Evolutionary conservation across 2,329 filamentous ascomycete genomes (phyloP).

Genomic region (Daldinia sp.): DNA sequence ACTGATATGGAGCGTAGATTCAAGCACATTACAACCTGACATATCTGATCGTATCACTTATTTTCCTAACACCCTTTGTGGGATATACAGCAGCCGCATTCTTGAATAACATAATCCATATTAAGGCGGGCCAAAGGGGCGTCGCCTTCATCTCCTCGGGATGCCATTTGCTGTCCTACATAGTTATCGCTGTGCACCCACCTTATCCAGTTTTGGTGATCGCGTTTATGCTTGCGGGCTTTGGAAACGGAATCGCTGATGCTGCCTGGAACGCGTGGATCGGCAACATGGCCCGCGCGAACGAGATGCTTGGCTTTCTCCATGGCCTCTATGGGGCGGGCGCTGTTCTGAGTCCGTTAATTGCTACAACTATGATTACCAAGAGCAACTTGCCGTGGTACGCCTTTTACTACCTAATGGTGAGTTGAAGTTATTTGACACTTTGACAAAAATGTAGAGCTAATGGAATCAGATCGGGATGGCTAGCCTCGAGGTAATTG

Average conservation of each 20-base stretch:
- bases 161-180: conserved; percentile 70
- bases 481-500: conserved; percentile 62
- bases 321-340: conserved; percentile 75
- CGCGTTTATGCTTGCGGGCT: conserved; percentile 71
- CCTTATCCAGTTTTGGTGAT: conserved; percentile 73
- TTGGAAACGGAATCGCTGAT: conserved; percentile 73
- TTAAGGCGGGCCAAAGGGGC: conserved; percentile 67
- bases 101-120: conserved; percentile 55
- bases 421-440: conserved; percentile 48
- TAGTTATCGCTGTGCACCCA: conserved; percentile 70
- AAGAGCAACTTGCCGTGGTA: conserved; percentile 71
- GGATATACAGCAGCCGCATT: conserved; percentile 57
- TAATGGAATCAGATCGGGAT: conserved; percentile 55
- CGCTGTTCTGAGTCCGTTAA: conserved; percentile 72
- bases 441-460: not conserved
- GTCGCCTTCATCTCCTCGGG: conserved; percentile 67
- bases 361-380: conserved; percentile 75
- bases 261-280: conserved; percentile 64
- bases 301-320: conserved; percentile 73
- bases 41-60: conserved; percentile 58
- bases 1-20: conserved; percentile 46
- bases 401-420: conserved; percentile 78
- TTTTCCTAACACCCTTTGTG: conserved; percentile 57
- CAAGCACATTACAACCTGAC: conserved; percentile 56
- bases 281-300: conserved; percentile 73